Conservation (phyloP, 2,329 filamentous ascomycete genomes). For the Botryotinia globosa region DNA sequence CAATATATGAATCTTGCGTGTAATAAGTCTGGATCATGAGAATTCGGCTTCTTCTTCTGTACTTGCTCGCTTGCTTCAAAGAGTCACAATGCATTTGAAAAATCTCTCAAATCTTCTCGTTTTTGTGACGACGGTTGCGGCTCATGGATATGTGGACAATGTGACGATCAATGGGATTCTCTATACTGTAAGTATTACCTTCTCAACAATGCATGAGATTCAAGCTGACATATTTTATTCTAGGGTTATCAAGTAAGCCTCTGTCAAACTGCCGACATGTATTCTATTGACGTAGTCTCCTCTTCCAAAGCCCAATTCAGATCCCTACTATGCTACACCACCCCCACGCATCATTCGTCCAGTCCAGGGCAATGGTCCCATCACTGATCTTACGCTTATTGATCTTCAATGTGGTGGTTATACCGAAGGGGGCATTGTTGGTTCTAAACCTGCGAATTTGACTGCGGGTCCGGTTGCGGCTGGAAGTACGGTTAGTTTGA, state of each 20-base stretch:
- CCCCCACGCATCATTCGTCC: constrained; percentile 55
- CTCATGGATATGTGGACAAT: constrained; percentile 30
- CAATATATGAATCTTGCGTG: not conserved
- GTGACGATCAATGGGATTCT: constrained; percentile 30
- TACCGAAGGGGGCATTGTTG: constrained; percentile 47
- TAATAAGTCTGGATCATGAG: not conserved
- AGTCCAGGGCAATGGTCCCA: constrained; percentile 57
- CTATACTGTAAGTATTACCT: constrained; percentile 16
- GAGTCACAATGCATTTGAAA: constrained; percentile 7
- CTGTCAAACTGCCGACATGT: not conserved
- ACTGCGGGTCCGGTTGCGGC: constrained; percentile 54
- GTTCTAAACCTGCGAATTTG: constrained; percentile 51
- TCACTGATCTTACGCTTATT: constrained; percentile 50
- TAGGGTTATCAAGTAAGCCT: constrained; percentile 38
- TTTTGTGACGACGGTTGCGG: constrained; percentile 23
- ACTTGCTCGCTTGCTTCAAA: not conserved
- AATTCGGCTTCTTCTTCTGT: not conserved
- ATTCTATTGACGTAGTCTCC: not conserved
- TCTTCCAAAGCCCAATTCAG: constrained; percentile 40
- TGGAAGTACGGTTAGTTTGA: constrained; percentile 51
- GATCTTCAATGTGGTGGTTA: constrained; percentile 58
- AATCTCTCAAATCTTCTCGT: constrained; percentile 22
- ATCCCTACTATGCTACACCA: constrained; percentile 43
- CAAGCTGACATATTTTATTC: not conserved
- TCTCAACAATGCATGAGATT: rapidly evolving